These are phyloP conservation scores for Zoysia pacifica DNA, from an alignment of 176 grass and related monocot genomes.

Conservation along the genomic window DNA sequence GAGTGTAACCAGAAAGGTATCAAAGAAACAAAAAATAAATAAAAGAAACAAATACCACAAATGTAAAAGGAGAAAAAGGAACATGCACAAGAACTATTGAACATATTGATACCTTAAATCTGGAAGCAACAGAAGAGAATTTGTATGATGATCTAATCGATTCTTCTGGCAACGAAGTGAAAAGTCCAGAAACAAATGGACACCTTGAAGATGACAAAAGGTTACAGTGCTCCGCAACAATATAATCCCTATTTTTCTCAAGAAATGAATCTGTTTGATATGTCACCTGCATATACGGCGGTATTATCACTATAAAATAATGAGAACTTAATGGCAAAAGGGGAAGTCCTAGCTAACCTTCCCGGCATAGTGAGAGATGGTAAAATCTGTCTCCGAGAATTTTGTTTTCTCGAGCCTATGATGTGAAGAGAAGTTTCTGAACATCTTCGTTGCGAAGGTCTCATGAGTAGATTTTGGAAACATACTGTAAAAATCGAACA, in stretches of 20 bases:
- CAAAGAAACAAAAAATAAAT: slow-evolving; percentile 9
- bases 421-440: slow-evolving; percentile 78
- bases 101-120: slow-evolving; percentile 78
- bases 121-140: slow-evolving; percentile 95
- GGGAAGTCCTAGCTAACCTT: slow-evolving; percentile 56
- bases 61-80: not conserved
- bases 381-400: slow-evolving; percentile 98
- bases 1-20: not conserved
- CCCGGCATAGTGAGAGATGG: slow-evolving; percentile 89
- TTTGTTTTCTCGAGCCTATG: slow-evolving; percentile 92
- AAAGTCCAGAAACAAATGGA: slow-evolving; percentile 87
- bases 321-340: slow-evolving; percentile 36
- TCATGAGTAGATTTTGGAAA: slow-evolving; percentile 97
- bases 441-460: slow-evolving; percentile 92
- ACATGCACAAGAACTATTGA: not conserved
- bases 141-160: slow-evolving; percentile 95
- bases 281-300: slow-evolving; percentile 57
- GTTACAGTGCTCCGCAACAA: slow-evolving; percentile 94
- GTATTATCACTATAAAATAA: slow-evolving; percentile 19
- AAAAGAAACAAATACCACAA: not conserved
- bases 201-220: slow-evolving; percentile 90
- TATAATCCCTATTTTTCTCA: slow-evolving; percentile 98
- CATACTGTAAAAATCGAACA: slow-evolving; percentile 59
- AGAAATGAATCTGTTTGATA: slow-evolving; percentile 97
- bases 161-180: slow-evolving; percentile 79